Base-by-base conservation (phyloP, 345 rosid species). In the Trapa incisa region DNA sequence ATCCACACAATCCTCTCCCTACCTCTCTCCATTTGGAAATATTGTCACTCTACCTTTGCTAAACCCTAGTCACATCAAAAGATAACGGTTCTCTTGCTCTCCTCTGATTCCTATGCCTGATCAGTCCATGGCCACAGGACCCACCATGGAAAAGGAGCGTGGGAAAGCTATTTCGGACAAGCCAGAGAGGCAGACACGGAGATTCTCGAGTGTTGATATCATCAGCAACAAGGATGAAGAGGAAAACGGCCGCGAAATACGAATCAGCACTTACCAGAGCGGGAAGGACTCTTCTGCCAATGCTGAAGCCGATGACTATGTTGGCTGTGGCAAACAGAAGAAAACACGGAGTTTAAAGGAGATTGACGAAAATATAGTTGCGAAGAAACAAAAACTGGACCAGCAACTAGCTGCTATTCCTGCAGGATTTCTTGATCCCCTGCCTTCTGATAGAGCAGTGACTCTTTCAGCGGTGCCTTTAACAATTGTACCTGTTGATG, bases 311-410 rank as follows among this genome's bases (percentile, higher is more conserved):
- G 69, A 48, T 61, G 45, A 37, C 13, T 58, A 48, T 57, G 57
- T n/a, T 41, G 9, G 58, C 33, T 9, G 13, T 47, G 2, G 52
- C 54, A 64, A 2, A 52, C 64, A 42, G 50, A 29, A 15, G 41
- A 70, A 70, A 41, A 54, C 39, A 16, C 53, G 63, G 61, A 63
- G 63, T 63, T 54, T 70, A 68, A 54, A 9, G 29, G 73, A 70
- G 36, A 70, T 41, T 33, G 68, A 70, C 41, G 63, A 37, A 37
- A 53, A 8, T 35, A 16, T 53, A 33, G 45, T 33, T 29, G 3
- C 56, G 50, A 70, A 70, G 73, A 64, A 39, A 38, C 63, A 32
- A 16, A 70, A 32, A 52, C 33, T 38, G 17, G 64, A 39, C 12
- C 36, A 64, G 67, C 47, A 53, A 13, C 13, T 0, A 6, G 13